These are phyloP conservation scores for Thamnidium elegans DNA, from an alignment of 192 early-diverging fungal species.

Conservation along the genomic window DNA sequence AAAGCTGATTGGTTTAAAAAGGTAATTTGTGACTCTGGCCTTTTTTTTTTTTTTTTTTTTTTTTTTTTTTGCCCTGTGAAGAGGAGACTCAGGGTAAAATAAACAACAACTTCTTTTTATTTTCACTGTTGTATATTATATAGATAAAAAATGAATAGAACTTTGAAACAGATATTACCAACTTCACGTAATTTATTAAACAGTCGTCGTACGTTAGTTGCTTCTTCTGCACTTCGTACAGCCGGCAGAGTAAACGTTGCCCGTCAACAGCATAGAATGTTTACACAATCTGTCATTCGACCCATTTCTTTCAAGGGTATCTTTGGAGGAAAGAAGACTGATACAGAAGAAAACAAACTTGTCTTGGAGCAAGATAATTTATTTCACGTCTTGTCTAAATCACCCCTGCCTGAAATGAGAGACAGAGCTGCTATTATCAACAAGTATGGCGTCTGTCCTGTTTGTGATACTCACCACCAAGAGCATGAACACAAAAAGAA, in stretches of 20 bases:
- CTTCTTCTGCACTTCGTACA: not conserved
- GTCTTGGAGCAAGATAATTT: slow-evolving; percentile 53
- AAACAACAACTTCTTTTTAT: too few relatives aligned
- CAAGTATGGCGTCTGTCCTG: slow-evolving; percentile 64
- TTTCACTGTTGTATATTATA: too few relatives aligned
- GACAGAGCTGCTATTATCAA: slow-evolving; percentile 60
- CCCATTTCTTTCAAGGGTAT: slow-evolving; percentile 34
- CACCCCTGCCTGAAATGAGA: slow-evolving; percentile 65
- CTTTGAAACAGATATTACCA: not conserved
- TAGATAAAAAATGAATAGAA: slow-evolving; percentile 10
- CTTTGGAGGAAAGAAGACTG: slow-evolving; percentile 7
- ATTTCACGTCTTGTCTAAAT: slow-evolving; percentile 69
- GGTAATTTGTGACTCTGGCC: too few relatives aligned
- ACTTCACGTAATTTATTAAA: not conserved
- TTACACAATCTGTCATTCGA: slow-evolving; percentile 16
- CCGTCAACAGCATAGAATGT: not conserved
- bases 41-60: too few relatives aligned
- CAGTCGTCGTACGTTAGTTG: not conserved
- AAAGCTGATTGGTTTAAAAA: too few relatives aligned
- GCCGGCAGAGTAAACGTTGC: not conserved
- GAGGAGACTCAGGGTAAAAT: too few relatives aligned
- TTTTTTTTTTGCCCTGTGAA: too few relatives aligned
- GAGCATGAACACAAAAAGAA: slow-evolving; percentile 40
- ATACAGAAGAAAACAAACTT: slow-evolving; percentile 16
- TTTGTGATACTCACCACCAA: slow-evolving; percentile 53